Evolutionary conservation across 441 rosid genomes (phyloP), one percentile per base, ranked within the genome.

Genomic region (Arabidopsis hybrid): DNA sequence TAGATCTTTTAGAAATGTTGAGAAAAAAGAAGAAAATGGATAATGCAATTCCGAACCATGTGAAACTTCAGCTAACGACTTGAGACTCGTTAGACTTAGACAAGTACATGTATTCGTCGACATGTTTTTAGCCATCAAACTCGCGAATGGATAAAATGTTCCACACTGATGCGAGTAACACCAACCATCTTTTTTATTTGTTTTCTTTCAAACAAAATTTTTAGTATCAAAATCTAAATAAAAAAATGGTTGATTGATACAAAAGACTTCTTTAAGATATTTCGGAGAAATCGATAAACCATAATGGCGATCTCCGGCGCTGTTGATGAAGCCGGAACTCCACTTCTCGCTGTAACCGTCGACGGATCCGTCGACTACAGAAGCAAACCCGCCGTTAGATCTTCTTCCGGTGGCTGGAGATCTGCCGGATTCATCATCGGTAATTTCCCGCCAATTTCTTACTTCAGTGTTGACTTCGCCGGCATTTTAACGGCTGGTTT

Each of bases 391-490:
- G 90, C 75, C 35, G 53, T 38, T 45, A 74, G 87, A 62, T 83
- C 84, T 63, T 74, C 39, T 64, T 83, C 89, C 39, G 96, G 94
- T 17, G 83, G 92, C 1, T 90, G 93, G 96, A 85, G 80, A 77
- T 90, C 96, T 6, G 92, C 97, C 21, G 72, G 78, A 17, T 86
- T 88, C 81, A 84, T 89, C 38, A 88, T 89, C 58, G 91, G 89
- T 81, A 71, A 60, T 50, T 21, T 60, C 58, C 57, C 59, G 69
- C 74, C 60, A 45, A 59, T 53, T 45, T 8, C 3, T 1, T n/a
- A 16, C 26, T 38, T 35, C 4, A 8, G 26, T 11, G 60, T 55
- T 29, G 43, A 52, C 13, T 43, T 46, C 26, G 4, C 53, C 59
- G 17, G 16, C 11, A 3, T 1, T 21, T 5, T 4, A 8, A 32